A percentile compares a stretch with the other conserved stretches of the same genome.
Conservation (phyloP, 2,329 filamentous ascomycete species). For the Ophiostoma montium region DNA sequence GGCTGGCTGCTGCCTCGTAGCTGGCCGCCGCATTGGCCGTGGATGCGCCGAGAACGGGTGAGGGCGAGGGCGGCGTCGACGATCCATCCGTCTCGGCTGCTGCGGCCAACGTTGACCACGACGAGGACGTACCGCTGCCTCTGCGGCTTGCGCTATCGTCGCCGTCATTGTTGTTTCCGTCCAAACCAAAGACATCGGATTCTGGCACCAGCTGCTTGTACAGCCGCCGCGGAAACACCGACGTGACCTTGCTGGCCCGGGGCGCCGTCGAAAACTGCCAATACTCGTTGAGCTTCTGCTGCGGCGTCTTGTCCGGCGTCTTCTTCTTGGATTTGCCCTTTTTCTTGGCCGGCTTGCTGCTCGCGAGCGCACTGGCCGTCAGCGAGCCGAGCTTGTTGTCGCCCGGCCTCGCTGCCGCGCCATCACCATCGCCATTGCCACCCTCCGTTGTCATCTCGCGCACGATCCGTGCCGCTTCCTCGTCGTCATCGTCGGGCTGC, state of each 20-base stretch:
- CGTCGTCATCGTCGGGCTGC: background rate
- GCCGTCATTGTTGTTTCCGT: background rate
- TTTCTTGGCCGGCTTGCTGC: background rate
- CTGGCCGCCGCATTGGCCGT: slow-evolving; percentile 10
- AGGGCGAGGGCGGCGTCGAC: background rate
- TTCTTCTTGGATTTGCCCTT: background rate
- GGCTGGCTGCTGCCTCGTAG: slow-evolving; percentile 27
- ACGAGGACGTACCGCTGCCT: background rate
- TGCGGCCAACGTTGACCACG: slow-evolving; percentile 2
- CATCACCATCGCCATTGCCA: background rate
- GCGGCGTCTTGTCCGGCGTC: slow-evolving; percentile 16
- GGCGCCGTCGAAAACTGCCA: slow-evolving; percentile 29
- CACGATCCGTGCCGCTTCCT: background rate
- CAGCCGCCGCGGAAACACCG: slow-evolving; percentile 28
- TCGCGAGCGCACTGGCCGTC: background rate
- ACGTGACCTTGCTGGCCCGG: slow-evolving; percentile 28
- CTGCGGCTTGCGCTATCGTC: background rate
- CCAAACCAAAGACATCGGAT: background rate
- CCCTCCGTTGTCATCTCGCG: background rate
- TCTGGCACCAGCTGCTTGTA: slow-evolving; percentile 22
- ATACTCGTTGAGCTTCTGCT: slow-evolving; percentile 26
- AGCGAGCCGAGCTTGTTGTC: background rate
- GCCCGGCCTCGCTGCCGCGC: background rate
- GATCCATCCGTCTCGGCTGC: background rate
- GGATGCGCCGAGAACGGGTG: background rate